phyloP scores from a whole-genome alignment of 495 filamentous ascomycete species.

The Neurospora sp. region DNA sequence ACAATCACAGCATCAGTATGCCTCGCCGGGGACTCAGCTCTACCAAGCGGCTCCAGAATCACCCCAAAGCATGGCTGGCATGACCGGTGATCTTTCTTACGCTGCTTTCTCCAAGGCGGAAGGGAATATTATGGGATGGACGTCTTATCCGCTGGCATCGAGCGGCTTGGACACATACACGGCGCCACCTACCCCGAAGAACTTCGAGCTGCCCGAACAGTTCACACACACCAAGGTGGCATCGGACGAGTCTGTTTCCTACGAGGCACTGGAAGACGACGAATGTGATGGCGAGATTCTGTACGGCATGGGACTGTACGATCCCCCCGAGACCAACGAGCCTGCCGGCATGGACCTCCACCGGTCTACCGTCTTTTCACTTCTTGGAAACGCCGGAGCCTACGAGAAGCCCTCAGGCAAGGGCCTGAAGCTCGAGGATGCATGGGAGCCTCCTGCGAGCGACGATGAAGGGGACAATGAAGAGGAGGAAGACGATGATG shows the following conservation, averaged over 20 bases:
- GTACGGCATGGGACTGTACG: constrained; percentile 78
- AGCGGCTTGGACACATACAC: constrained; percentile 29
- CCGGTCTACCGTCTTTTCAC: constrained; percentile 39
- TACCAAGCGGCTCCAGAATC: constrained; percentile 1
- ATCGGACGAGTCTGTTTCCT: constrained; percentile 35
- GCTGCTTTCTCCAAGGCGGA: constrained; percentile 9
- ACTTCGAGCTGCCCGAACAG: constrained; percentile 24
- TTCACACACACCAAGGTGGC: constrained; percentile 27
- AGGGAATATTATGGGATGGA: constrained; percentile 27
- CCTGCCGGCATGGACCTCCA: constrained; percentile 30
- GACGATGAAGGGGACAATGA: constrained; percentile 51
- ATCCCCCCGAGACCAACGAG: constrained; percentile 42
- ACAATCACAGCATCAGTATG: constrained; percentile 4
- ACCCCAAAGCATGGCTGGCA: neutral
- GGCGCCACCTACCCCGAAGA: constrained; percentile 52
- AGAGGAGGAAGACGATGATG: constrained; percentile 31
- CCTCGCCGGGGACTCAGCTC: neutral
- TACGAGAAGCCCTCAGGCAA: constrained; percentile 43
- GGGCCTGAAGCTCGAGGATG: constrained; percentile 75
- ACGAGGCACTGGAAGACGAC: constrained; percentile 31
- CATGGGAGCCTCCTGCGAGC: constrained; percentile 59
- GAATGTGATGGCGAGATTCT: constrained; percentile 56
- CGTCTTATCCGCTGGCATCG: constrained; percentile 19
- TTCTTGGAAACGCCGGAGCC: constrained; percentile 31
- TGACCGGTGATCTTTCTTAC: constrained; percentile 9